A percentile compares a stretch with the other conserved stretches of the same genome.
phyloP scores from a whole-genome alignment of 2,329 filamentous ascomycete species.

The Mycosphaerella sp. region DNA sequence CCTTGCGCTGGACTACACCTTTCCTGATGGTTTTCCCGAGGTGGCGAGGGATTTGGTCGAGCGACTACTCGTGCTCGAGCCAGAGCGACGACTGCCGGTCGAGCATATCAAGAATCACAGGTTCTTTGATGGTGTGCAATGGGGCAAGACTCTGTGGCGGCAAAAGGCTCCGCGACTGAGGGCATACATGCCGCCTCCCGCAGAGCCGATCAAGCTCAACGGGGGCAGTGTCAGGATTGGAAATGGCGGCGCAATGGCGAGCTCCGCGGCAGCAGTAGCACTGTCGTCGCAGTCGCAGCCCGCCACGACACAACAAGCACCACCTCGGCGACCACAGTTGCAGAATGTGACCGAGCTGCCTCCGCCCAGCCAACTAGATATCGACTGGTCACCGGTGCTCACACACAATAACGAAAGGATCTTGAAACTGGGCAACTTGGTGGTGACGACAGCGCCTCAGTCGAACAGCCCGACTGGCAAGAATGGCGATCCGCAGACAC shows the following conservation, averaged over 20 bases:
- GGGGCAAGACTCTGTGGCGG: constrained; percentile 82
- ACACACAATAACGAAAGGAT: constrained; percentile 90
- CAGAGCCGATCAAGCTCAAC: constrained; percentile 29
- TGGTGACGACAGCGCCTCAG: constrained; percentile 73
- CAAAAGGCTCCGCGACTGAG: constrained; percentile 82
- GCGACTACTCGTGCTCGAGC: constrained; percentile 82
- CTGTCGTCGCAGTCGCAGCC: constrained; percentile 9
- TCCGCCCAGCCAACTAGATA: constrained; percentile 92
- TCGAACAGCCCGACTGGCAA: constrained; percentile 67
- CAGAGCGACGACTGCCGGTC: constrained; percentile 72
- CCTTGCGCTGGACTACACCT: constrained; percentile 87
- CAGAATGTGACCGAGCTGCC: constrained; percentile 90
- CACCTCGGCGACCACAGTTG: constrained; percentile 52
- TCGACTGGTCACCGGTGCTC: constrained; percentile 96
- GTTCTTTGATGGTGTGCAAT: constrained; percentile 83
- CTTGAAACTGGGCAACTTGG: constrained; percentile 82
- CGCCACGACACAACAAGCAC: constrained; percentile 4
- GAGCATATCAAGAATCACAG: constrained; percentile 96
- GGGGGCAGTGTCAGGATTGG: constrained; percentile 25
- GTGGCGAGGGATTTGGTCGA: constrained; percentile 86
- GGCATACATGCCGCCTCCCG: constrained; percentile 64
- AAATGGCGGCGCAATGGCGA: constrained; percentile 19
- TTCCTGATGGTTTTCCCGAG: constrained; percentile 78
- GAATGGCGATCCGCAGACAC: constrained; percentile 58
- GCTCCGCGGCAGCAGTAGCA: constrained; percentile 18